Evolutionary conservation across 148 eudicot genomes (phyloP), one percentile per base, ranked within the genome.

Genomic region (Heliamphora exappendiculata): DNA sequence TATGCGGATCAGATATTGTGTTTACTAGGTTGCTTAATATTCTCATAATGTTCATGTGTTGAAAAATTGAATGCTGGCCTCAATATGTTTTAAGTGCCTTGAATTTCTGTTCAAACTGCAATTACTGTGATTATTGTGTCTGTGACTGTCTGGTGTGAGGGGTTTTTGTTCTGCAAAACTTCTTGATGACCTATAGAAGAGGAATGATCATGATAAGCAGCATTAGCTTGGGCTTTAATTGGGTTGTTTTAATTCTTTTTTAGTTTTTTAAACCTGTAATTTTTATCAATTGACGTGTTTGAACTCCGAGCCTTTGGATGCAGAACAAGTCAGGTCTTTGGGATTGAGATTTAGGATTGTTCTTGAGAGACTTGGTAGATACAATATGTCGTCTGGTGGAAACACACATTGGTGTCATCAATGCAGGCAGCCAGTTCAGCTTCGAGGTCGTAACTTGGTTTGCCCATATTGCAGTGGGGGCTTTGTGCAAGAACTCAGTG

Each of bases 331-430:
- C 54, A 2, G 66, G 22, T 37, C 33, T 39, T 73, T 37, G 67
- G 36, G 10, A 19, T 3, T 11, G 51, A 58, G n/a, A 24, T 59
- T 24, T 59, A 19, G 8, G 16, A 54, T 59, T 17, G n/a, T 44
- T 29, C 28, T 22, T 36, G 72, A 75, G 51, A 54, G 22, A 31
- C 13, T 7, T 36, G 17, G 13, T 58, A 39, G 70, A 75, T 10
- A 53, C 37, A 55, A 19, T 66, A 94, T 94, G 98, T 90, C 97
- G 34, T 84, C 86, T 71, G 81, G 79, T 26, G 82, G 87, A 78
- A 79, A 86, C 82, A 90, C 97, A 77, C 98, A 94, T 82, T 94
- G 97, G 94, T 94, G 98, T 75, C 82, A 92, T 80, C 88, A 87
- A 78, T 94, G 98, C 83, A 72, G 77, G 70, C 86, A 66, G 74